Base-by-base conservation (phyloP, 2,329 filamentous ascomycete genomes). In the Penicillium corylophilum region DNA sequence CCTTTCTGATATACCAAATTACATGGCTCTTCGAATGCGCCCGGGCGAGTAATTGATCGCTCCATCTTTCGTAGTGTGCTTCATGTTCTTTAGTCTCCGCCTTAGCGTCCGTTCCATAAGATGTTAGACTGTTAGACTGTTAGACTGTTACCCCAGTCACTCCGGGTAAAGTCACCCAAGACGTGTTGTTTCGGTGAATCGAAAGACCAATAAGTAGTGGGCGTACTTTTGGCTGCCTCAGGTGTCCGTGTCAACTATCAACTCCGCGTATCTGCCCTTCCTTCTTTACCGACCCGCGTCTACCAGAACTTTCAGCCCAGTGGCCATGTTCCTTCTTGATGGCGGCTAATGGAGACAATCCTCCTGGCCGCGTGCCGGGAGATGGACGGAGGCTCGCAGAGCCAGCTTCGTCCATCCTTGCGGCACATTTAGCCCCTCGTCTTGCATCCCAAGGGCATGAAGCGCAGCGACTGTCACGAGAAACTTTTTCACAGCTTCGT, bases 371-470 rank as follows among this genome's bases (percentile, higher is more conserved):
- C 26, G 44, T 46, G 48, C 51, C 58, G 50, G 57, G 44, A 43
- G 59, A 64, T 51, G 58, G 53, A 41, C 56, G 55, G 53, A 62
- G 55, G 57, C 52, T 53, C 38, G 51, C 59, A 48, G 71, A 71
- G 53, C 66, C 70, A 23, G 62, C 69, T 28, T 88, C 90, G 12
- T 96, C 92, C 15, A 95, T 91, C 9, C 80, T 96, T 64, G 90
- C 92, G 46, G 90, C 90, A 12, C 89, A 95, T 71, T 85, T 96
- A 51, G 90, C 94, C 57, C 86, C 89, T 67, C 90, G 89, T 68
- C 85, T 91, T 56, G 84, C 87, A 39, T 82, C 87, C 20, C 82
- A 82, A 44, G 79, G 81, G 46, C 81, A 79, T 55, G 83, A 81
- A 40, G 80, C 82, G 47, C 80, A 82, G 63, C 82, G 82, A 46